Evolutionary conservation across 495 filamentous ascomycete species (phyloP).

Genomic region (Rhypophila decipiens): DNA sequence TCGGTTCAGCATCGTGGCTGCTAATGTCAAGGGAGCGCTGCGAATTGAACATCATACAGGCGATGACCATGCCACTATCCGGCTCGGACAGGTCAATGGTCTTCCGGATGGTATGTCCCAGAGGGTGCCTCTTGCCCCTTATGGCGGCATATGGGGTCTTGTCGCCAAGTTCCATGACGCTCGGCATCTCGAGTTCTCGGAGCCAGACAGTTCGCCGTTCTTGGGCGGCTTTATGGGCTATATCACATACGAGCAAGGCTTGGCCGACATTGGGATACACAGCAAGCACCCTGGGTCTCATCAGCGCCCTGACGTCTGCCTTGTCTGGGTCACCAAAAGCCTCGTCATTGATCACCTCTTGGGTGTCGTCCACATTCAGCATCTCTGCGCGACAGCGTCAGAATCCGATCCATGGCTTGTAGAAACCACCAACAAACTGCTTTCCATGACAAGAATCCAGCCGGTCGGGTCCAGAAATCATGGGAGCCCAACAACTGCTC

Average conservation of each 20-base stretch:
- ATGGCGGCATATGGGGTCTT: conserved; percentile 48
- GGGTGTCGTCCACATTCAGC: conserved; percentile 59
- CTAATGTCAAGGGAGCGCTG: conserved; percentile 46
- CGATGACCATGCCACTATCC: conserved; percentile 28
- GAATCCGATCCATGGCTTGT: conserved; percentile 31
- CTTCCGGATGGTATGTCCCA: conserved; percentile 10
- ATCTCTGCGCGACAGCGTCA: conserved; percentile 32
- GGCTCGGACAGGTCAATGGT: conserved; percentile 6
- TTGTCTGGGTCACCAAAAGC: conserved; percentile 72
- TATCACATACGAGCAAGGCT: conserved; percentile 81
- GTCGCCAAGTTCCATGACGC: conserved; percentile 53
- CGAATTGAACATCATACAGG: conserved; percentile 49
- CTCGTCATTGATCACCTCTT: conserved; percentile 71
- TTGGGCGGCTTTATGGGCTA: conserved; percentile 88
- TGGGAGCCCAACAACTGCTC: neutral
- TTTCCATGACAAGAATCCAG: too few species aligned
- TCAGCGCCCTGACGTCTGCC: conserved; percentile 63
- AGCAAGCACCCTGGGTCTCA: conserved; percentile 24
- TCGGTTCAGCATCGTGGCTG: conserved; percentile 61
- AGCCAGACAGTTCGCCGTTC: conserved; percentile 49
- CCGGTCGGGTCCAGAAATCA: conserved; percentile 13
- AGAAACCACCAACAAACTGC: conserved; percentile 24
- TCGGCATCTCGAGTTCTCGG: conserved; percentile 28
- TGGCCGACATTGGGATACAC: conserved; percentile 52
- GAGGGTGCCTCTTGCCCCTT: conserved; percentile 22